phyloP scores from a whole-genome alignment of 257 asterid genomes.

The Linaria vulgaris region DNA sequence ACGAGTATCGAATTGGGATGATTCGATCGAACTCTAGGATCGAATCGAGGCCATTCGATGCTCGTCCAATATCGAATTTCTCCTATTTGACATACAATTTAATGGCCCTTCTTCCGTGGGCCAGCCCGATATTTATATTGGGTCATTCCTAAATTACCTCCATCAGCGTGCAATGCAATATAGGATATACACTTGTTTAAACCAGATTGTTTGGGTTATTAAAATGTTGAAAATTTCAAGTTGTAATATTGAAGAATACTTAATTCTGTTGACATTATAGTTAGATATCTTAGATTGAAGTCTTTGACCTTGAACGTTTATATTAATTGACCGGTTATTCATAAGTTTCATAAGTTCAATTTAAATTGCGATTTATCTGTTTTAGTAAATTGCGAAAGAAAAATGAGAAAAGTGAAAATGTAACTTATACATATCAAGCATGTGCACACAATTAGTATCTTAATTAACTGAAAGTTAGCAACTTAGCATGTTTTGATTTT shows the following conservation, averaged over 20 bases:
- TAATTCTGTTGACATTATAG: constrained; percentile 2
- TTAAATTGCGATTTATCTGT: neutral
- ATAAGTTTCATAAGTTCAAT: neutral
- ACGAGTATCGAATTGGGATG: too few species aligned
- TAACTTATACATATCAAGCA: too few species aligned
- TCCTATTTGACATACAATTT: too few species aligned
- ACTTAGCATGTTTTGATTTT: too few species aligned
- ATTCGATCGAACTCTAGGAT: too few species aligned
- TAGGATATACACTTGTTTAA: neutral
- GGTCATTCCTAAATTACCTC: neutral
- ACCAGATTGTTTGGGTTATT: neutral
- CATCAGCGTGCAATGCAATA: neutral
- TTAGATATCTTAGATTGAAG: constrained; percentile 5
- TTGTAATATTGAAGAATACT: neutral
- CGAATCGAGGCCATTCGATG: too few species aligned
- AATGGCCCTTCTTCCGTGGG: too few species aligned
- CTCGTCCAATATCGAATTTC: too few species aligned
- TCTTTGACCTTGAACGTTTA: constrained; percentile 3
- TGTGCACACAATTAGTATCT: too few species aligned
- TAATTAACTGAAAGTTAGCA: too few species aligned
- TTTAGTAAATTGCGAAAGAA: neutral
- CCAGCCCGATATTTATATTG: too few species aligned
- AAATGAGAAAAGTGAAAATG: neutral
- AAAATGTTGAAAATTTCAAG: constrained; percentile 11
- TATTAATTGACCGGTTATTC: constrained; percentile 21